Percentiles rank a stretch among this genome's conserved stretches.
phyloP scores from a whole-genome alignment of 78 protist species.

The Pelomyxa schiedti region DNA sequence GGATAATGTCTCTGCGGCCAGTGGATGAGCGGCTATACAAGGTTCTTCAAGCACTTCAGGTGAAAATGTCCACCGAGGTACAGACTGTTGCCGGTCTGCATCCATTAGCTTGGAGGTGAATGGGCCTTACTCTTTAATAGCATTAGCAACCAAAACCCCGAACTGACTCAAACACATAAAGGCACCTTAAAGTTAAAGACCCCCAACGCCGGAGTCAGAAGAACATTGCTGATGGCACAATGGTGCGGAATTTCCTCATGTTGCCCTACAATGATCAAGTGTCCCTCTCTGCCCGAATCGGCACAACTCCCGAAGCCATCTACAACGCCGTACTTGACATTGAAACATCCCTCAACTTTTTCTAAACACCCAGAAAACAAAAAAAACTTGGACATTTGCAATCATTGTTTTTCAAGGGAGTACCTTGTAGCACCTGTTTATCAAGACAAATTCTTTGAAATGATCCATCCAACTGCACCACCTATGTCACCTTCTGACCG shows the following conservation, averaged over 20 bases:
- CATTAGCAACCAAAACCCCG: no score
- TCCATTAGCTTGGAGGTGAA: slow-evolving; percentile 2
- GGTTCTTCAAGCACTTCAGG: neutral
- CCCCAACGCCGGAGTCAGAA: neutral
- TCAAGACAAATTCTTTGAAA: no score
- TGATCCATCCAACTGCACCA: no score
- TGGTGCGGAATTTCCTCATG: neutral
- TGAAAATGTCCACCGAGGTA: slow-evolving; percentile 1
- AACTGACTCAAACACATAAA: no score
- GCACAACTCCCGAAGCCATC: neutral
- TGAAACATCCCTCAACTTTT: neutral
- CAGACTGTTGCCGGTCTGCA: slow-evolving; percentile 4
- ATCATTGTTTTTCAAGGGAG: no score
- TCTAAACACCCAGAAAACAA: no score
- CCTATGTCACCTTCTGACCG: no score
- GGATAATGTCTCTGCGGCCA: neutral
- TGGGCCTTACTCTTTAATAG: neutral
- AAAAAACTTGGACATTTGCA: no score
- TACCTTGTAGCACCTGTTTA: no score
- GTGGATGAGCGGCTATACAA: neutral
- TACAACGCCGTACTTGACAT: neutral
- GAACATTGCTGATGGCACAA: neutral
- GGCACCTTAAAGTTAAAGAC: no score
- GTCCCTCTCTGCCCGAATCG: neutral
- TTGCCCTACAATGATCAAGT: neutral